These are phyloP conservation scores for Trichoderma oligosporum DNA, from an alignment of 2,329 filamentous ascomycete genomes.

Conservation along the genomic window DNA sequence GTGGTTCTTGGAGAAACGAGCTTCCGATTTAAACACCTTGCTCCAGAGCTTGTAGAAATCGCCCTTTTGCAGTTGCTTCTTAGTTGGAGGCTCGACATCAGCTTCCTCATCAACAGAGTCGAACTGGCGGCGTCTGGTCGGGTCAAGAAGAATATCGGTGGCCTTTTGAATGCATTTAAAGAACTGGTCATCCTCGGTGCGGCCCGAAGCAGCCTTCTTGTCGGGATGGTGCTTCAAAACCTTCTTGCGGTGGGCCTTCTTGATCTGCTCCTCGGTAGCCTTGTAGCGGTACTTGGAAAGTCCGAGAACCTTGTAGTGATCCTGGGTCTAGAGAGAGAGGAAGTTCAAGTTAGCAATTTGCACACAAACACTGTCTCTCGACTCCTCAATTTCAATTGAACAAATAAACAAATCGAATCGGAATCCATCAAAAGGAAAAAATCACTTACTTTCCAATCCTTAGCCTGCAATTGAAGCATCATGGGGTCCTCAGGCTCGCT, in stretches of 20 bases:
- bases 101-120: slow-evolving; percentile 95
- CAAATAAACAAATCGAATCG: background rate
- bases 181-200: slow-evolving; percentile 90
- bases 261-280: slow-evolving; percentile 97
- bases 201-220: slow-evolving; percentile 91
- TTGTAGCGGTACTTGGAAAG: slow-evolving; percentile 87
- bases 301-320: slow-evolving; percentile 96
- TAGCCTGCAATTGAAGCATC: slow-evolving; percentile 88
- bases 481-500: slow-evolving; percentile 91
- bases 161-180: slow-evolving; percentile 99
- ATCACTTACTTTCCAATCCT: slow-evolving; percentile 90
- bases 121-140: slow-evolving; percentile 87
- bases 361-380: too few relatives aligned
- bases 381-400: too few relatives aligned
- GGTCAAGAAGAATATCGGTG: slow-evolving; percentile 88
- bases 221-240: slow-evolving; percentile 98
- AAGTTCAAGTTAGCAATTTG: background rate
- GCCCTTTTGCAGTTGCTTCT: slow-evolving; percentile 81
- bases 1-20: slow-evolving; percentile 84
- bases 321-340: slow-evolving; percentile 62
- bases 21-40: slow-evolving; percentile 85
- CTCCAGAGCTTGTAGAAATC: slow-evolving; percentile 96
- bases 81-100: slow-evolving; percentile 84
- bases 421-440: background rate
- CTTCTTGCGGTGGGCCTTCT: slow-evolving; percentile 98